A percentile compares a stretch with the other conserved stretches of the same genome.
Evolutionary conservation across 2,329 filamentous ascomycete genomes (phyloP).

Genomic region (Ophiostoma novo-ulmi): DNA sequence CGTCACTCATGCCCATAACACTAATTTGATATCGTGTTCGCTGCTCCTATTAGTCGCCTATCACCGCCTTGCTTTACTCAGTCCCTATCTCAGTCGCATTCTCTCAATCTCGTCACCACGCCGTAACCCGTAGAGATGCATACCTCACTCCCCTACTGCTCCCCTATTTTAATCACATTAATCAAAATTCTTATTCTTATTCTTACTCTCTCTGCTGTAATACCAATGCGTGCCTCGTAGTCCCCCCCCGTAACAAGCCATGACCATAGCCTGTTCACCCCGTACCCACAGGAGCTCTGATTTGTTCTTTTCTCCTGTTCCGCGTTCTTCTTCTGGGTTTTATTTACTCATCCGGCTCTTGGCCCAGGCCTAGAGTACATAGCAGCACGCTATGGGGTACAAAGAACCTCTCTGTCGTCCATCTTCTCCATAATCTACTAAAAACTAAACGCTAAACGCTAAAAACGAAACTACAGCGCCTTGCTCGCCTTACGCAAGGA

Average conservation of each 20-base stretch:
- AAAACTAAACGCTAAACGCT: background rate
- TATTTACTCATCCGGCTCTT: slow-evolving; percentile 9
- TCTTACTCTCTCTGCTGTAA: background rate
- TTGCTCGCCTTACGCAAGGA: slow-evolving; percentile 13
- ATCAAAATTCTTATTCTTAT: slow-evolving; percentile 10
- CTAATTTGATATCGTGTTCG: background rate
- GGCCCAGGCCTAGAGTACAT: background rate
- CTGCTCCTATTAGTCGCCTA: background rate
- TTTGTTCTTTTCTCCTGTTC: background rate
- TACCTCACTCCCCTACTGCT: background rate
- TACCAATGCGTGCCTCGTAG: background rate
- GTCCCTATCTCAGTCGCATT: background rate
- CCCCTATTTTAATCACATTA: background rate
- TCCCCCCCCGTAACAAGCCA: background rate
- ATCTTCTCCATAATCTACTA: no score
- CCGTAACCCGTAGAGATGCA: background rate
- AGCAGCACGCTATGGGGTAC: background rate
- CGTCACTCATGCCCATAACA: background rate
- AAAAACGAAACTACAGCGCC: background rate
- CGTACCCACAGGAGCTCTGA: background rate
- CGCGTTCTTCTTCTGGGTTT: background rate
- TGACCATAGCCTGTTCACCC: background rate
- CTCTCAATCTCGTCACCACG: background rate
- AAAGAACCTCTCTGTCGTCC: background rate
- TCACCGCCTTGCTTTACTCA: background rate